Base-by-base conservation (phyloP, 495 filamentous ascomycete genomes). In the Podospora didyma region DNA sequence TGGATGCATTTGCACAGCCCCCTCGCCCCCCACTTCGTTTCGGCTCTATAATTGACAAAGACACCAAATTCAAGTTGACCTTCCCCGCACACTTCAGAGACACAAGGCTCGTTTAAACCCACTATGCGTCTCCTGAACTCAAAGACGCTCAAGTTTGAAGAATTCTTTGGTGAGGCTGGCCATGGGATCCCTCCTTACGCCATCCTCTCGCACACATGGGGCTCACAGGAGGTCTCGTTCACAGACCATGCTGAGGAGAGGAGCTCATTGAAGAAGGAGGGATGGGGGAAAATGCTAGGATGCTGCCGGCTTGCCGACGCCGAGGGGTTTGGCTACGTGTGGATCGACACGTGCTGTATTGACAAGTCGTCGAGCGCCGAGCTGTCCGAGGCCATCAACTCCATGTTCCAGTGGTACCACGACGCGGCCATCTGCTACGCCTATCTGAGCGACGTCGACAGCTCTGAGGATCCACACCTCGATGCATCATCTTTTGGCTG, bases 311-410 rank as follows among this genome's bases (percentile, higher is more conserved):
- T 50, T 17, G 48, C 48, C 48, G 31, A 50, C n/a, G 23, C 39
- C 7, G 51, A 57, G 0, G 68, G 63, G 6, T 67, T 63, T 34
- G 28, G 61, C 17, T 75, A 72, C 41, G 46, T 73, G 16, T 73
- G 70, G 70, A 58, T 73, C 19, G 69, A 73, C 55, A 72, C 65
- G 5, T 73, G 70, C 59, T 73, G 70, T 49, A 73, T 72, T 48
- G 63, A 73, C 51, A 72, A 72, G 54, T 49, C 58, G 1, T 67
- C 65, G 24, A 64, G 54, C 31, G 53, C 57, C 23, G 69, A 72
- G 26, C 26, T 31, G 26, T 31, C 26, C 26, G 26, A 31, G 26
- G 26, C 26, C 26, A 31, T 31, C 26, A 31, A 31, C 26, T 31
- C 26, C 26, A 31, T 31, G 26, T 31, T 31, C 26, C 26, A 31